Conservation (phyloP, 192 early-diverging fungal genomes). For the Geranomyces michiganensis region DNA sequence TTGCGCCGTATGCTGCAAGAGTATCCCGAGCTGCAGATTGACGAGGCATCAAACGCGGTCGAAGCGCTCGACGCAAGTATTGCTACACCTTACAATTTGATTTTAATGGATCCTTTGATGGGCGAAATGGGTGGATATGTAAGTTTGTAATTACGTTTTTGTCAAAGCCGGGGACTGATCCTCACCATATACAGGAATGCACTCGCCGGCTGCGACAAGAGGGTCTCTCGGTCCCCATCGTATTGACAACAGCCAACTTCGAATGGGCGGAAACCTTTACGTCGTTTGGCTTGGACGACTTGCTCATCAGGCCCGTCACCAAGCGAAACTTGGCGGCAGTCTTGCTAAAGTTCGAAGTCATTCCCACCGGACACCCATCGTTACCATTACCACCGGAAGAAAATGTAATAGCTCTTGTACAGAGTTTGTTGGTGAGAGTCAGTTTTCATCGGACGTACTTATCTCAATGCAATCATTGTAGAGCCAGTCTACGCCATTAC, state of each 20-base stretch:
- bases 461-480: no score
- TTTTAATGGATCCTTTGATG: constrained; percentile 28
- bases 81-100: not conserved
- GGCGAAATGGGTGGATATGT: constrained; percentile 14
- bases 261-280: not conserved
- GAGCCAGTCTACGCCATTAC: no score
- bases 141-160: not conserved
- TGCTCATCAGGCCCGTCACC: constrained; percentile 20
- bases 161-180: no score
- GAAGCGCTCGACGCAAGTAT: constrained; percentile 22
- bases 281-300: not conserved
- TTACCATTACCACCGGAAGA: no score
- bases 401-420: no score
- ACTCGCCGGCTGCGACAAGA: constrained; percentile 18
- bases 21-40: constrained; percentile 15
- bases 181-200: not conserved
- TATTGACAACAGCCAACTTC: constrained; percentile 22
- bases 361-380: no score
- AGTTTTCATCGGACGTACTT: no score
- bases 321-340: not conserved
- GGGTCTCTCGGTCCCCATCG: constrained; percentile 19
- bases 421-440: no score
- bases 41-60: constrained; percentile 22
- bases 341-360: not conserved
- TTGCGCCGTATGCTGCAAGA: constrained; percentile 20